phyloP scores from a whole-genome alignment of 768 basidiomycete species.

The Grammothele lineata region DNA sequence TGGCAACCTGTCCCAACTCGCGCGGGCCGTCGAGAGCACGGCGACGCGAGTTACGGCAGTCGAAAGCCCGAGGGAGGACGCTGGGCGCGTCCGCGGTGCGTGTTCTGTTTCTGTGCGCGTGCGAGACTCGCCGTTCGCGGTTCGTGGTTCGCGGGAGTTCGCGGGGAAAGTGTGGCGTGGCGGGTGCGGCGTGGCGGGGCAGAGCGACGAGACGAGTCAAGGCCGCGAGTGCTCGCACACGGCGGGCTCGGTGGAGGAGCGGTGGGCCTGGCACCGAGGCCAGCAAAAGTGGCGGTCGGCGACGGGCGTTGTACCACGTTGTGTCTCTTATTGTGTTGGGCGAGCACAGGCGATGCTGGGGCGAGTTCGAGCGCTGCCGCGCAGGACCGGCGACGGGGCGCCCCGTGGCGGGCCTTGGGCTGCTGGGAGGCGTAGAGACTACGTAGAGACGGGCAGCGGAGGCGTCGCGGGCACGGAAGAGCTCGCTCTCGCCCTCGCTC shows the following conservation, averaged over 20 bases:
- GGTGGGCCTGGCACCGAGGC: background rate
- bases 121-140: too few species aligned
- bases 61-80: background rate
- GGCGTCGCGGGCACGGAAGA: background rate
- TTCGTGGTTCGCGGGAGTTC: too few species aligned
- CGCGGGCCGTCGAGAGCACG: slow-evolving; percentile 11
- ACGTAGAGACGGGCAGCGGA: slow-evolving; percentile 7
- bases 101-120: too few species aligned
- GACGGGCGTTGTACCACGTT: slow-evolving; percentile 23
- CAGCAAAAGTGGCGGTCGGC: too few species aligned
- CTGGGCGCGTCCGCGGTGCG: background rate
- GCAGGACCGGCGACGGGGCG: slow-evolving; percentile 1
- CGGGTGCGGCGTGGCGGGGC: too few species aligned
- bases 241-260: background rate
- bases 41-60: background rate
- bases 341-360: slow-evolving; percentile 11
- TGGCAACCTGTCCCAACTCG: slow-evolving; percentile 23
- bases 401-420: background rate
- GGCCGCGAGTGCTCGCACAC: slow-evolving; percentile 1
- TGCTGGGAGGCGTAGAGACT: background rate
- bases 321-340: slow-evolving; percentile 22
- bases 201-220: too few species aligned
- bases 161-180: too few species aligned
- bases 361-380: slow-evolving; percentile 4
- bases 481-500: background rate